A percentile compares a stretch with the other conserved stretches of the same genome.
Conservation (phyloP, 192 early-diverging fungal genomes). For the Linnemannia exigua region DNA sequence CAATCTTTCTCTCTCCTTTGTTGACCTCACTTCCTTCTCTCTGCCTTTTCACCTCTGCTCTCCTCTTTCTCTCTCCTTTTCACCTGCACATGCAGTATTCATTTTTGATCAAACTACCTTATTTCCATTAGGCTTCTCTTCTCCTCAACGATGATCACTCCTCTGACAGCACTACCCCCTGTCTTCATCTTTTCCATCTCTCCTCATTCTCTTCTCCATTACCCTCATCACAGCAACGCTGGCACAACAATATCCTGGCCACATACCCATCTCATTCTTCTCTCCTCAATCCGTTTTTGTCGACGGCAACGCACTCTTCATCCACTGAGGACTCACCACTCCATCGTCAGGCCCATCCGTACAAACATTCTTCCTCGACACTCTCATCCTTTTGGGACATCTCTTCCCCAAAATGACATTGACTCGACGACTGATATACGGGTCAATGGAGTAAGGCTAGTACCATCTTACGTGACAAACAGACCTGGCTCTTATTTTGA, state of each 20-base stretch:
- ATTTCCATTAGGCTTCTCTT: not conserved
- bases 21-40: too few species aligned
- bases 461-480: not conserved
- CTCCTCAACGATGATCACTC: not conserved
- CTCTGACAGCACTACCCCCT: not conserved
- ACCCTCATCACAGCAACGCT: not conserved
- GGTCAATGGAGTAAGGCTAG: not conserved
- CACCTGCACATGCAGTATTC: not conserved
- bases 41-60: too few species aligned
- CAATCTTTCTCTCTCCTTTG: too few species aligned
- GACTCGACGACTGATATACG: not conserved
- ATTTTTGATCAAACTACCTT: not conserved
- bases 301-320: constrained; percentile 18
- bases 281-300: constrained; percentile 1
- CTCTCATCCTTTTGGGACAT: constrained; percentile 2
- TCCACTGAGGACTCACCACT: constrained; percentile 7
- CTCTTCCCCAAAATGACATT: constrained; percentile 1
- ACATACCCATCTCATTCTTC: not conserved
- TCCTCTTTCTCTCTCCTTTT: too few species aligned
- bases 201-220: too few species aligned
- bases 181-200: not conserved
- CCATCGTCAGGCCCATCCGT: not conserved
- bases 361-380: constrained; percentile 29
- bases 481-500: constrained; percentile 9
- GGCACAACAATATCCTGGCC: not conserved